Evolutionary conservation across 2,329 filamentous ascomycete genomes (phyloP).

Genomic region (Claviceps citrina): DNA sequence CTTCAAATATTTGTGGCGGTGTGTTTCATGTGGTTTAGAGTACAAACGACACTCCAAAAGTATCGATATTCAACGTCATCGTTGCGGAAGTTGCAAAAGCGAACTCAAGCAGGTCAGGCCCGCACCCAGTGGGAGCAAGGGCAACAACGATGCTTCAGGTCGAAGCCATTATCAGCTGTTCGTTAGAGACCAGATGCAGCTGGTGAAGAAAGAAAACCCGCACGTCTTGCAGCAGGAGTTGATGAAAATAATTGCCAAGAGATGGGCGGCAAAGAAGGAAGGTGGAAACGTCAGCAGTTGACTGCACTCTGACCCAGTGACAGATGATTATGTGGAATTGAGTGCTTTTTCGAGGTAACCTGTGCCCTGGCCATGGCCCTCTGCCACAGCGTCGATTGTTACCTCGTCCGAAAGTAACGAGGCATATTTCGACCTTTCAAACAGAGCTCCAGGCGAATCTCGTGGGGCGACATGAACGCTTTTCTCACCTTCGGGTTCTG

Average conservation of each 20-base stretch:
- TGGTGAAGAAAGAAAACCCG: constrained; percentile 40
- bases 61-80: constrained; percentile 55
- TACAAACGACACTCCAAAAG: constrained; percentile 78
- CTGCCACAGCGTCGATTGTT: too few relatives aligned
- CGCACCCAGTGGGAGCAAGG: constrained; percentile 30
- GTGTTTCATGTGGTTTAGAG: constrained; percentile 49
- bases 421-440: too few relatives aligned
- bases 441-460: too few relatives aligned
- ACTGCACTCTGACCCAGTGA: neutral
- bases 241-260: constrained; percentile 50
- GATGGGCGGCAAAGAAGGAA: constrained; percentile 38
- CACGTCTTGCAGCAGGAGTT: constrained; percentile 48
- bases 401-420: too few relatives aligned
- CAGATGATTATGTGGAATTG: too few relatives aligned
- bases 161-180: constrained; percentile 34
- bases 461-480: too few relatives aligned
- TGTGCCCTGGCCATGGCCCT: too few relatives aligned
- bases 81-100: constrained; percentile 63
- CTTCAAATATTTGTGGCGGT: constrained; percentile 84
- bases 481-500: too few relatives aligned
- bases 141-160: constrained; percentile 10
- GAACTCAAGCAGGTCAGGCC: constrained; percentile 65
- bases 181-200: constrained; percentile 53
- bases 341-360: too few relatives aligned
- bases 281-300: constrained; percentile 18